A percentile compares a stretch with the other conserved stretches of the same genome.
These are phyloP conservation scores for Guyanaporus albipodus DNA, from an alignment of 768 basidiomycete genomes.

Conservation along the genomic window DNA sequence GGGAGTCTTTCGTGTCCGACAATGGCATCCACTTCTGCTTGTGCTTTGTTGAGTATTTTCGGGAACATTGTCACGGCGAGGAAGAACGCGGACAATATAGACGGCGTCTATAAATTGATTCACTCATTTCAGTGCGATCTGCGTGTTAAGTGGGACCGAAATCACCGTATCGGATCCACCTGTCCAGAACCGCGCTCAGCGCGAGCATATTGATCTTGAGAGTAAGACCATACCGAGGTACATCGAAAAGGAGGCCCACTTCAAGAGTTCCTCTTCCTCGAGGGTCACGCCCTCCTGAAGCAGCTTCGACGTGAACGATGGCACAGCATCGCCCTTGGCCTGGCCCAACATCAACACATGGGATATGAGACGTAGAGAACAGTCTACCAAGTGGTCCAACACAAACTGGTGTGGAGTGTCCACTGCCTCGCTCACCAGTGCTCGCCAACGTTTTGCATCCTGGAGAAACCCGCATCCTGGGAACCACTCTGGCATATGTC, in stretches of 20 bases:
- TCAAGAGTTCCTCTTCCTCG: constrained; percentile 9
- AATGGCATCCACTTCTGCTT: constrained; percentile 9
- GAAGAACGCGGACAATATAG: constrained; percentile 15
- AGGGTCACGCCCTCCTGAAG: constrained; percentile 2
- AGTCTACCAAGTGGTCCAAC: constrained; percentile 11
- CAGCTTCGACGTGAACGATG: constrained; percentile 10
- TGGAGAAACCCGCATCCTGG: constrained; percentile 10
- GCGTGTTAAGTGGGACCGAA: constrained; percentile 19
- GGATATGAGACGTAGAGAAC: not conserved
- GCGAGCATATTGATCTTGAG: not conserved
- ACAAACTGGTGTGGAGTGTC: constrained; percentile 6
- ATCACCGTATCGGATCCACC: constrained; percentile 21
- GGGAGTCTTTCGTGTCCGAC: constrained; percentile 9
- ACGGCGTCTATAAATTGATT: constrained; percentile 12
- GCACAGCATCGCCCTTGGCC: constrained; percentile 8
- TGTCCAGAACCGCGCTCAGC: constrained; percentile 4
- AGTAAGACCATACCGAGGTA: constrained; percentile 7
- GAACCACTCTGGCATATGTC: constrained; percentile 15
- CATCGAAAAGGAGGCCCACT: constrained; percentile 10
- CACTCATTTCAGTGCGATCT: not conserved
- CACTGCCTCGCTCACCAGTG: constrained; percentile 1
- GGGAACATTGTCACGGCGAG: constrained; percentile 14
- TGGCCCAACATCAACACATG: not conserved
- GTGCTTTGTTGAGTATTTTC: constrained; percentile 4
- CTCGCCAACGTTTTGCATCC: constrained; percentile 1